Evolutionary conservation across 257 asterid species (phyloP).

Genomic region (Solanum clarkiae): DNA sequence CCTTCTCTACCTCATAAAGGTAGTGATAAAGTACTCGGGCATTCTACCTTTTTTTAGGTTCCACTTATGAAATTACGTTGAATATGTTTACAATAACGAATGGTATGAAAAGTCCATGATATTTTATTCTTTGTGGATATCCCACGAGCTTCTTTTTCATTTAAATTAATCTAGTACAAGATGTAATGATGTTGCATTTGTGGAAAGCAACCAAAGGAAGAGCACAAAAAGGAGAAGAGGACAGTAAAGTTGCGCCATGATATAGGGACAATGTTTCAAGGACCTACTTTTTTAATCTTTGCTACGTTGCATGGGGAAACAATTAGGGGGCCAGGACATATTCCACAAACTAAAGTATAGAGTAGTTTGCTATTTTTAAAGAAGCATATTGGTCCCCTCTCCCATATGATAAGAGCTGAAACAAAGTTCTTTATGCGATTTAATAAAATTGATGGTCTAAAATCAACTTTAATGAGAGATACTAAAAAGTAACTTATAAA

Average conservation of each 20-base stretch:
- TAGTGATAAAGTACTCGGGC: neutral
- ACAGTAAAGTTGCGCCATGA: slow-evolving; percentile 9
- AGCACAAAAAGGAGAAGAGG: slow-evolving; percentile 17
- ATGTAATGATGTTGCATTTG: slow-evolving; percentile 8
- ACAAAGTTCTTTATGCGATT: neutral
- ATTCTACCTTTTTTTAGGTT: neutral
- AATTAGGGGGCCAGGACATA: slow-evolving; percentile 21
- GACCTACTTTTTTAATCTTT: slow-evolving; percentile 1
- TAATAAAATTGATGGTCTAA: too few species aligned
- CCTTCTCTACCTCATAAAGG: neutral
- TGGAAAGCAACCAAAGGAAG: slow-evolving; percentile 23
- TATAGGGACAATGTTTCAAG: slow-evolving; percentile 21
- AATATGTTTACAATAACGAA: too few species aligned
- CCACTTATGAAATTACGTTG: neutral
- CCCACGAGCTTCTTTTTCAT: neutral
- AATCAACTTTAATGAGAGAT: too few species aligned
- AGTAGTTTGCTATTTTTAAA: neutral
- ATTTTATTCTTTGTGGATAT: neutral
- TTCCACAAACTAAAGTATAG: slow-evolving; percentile 10
- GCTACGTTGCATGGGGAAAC: neutral
- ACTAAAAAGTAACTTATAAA: too few species aligned
- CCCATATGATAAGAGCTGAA: slow-evolving; percentile 3
- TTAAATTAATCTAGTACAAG: neutral
- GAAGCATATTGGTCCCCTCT: slow-evolving; percentile 39
- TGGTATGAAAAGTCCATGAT: neutral